These are phyloP conservation scores for Pythium dissimile DNA, from an alignment of 352 stramenopile genomes.

Conservation along the genomic window DNA sequence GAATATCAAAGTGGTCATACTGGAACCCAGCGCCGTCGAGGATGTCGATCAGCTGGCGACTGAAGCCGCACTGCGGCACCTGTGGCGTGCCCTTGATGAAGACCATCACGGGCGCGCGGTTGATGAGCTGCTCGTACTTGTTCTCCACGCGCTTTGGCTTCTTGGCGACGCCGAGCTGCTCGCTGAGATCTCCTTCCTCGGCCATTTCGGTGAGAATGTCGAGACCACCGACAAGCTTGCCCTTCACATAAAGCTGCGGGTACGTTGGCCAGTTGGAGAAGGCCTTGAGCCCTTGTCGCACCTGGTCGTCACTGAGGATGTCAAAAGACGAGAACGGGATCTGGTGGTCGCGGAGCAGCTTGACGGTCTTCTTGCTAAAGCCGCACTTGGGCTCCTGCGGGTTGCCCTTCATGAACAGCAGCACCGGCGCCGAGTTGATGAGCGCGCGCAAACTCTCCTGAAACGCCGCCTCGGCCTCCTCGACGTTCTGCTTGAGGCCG, in stretches of 20 bases:
- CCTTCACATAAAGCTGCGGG: conserved; percentile 95
- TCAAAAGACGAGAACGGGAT: conserved; percentile 95
- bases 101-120: conserved; percentile 92
- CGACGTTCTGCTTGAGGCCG: conserved; percentile 64
- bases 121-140: conserved; percentile 89
- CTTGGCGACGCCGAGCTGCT: conserved; percentile 89
- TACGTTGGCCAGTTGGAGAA: conserved; percentile 98
- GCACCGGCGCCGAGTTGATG: conserved; percentile 86
- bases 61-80: conserved; percentile 95
- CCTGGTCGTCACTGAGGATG: conserved; percentile 91
- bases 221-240: conserved; percentile 91
- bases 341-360: conserved; percentile 87
- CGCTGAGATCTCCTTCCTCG: conserved; percentile 84
- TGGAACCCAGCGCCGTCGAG: conserved; percentile 87
- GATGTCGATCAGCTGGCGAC: conserved; percentile 92
- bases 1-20: conserved; percentile 97
- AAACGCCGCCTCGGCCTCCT: conserved; percentile 76
- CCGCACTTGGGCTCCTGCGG: conserved; percentile 89
- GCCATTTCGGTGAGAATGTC: conserved; percentile 96
- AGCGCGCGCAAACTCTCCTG: conserved; percentile 83
- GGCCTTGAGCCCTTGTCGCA: conserved; percentile 95
- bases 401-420: conserved; percentile 96
- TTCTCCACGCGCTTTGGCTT: conserved; percentile 77
- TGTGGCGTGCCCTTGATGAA: conserved; percentile 98
- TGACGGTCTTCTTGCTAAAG: conserved; percentile 93